Evolutionary conservation across 352 stramenopile species (phyloP), one percentile per base, ranked within the genome.

Genomic region (Blastocystis sp.): DNA sequence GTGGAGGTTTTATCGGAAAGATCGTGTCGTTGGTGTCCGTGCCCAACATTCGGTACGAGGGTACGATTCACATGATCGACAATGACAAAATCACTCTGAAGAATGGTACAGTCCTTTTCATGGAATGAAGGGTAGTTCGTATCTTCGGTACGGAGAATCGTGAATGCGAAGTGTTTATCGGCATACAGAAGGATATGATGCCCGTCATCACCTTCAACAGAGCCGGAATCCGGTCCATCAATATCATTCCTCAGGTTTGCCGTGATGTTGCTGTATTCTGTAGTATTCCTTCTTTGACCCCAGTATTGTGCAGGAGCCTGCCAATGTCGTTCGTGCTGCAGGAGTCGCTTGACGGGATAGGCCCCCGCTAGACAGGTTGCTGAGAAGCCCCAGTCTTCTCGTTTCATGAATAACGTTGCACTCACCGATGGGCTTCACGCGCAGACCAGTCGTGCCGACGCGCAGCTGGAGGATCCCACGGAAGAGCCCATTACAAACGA

Each of bases 61-160:
- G 74, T 38, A 84, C 74, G 21, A 84, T 84, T 45, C 56, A 84
- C n/a, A 41, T 62, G 56, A 84, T 84, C 45, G 56, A 84, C 66
- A 84, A 84, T 52, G 74, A 84, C 34, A 84, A 62, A 53, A 84
- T 84, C 41, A 84, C 74, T 38, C 40, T 84, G 74, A 84, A 84
- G 34, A 84, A 84, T 28, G 74, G 74, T 84, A 84, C n/a, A 7
- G 48, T 56, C 48, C 5, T 56, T 56, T 56, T 56, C 48, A 34
- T 34, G 28, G 17, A 40, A 21, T 62, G n/a, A 62, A 41, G 4
- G n/a, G 28, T 81, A 84, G 74, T 84, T 7, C 48, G 74, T n/a
- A 84, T 84, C 38, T 84, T 84, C 34, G 74, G 74, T 69, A 84
- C 74, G 43, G 74, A 84, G 28, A 53, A 84, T 84, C 74, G 74